Evolutionary conservation across 805 yeast species (phyloP), one percentile per base, ranked within the genome.

Genomic region (Hanseniaspora mollemarum): DNA sequence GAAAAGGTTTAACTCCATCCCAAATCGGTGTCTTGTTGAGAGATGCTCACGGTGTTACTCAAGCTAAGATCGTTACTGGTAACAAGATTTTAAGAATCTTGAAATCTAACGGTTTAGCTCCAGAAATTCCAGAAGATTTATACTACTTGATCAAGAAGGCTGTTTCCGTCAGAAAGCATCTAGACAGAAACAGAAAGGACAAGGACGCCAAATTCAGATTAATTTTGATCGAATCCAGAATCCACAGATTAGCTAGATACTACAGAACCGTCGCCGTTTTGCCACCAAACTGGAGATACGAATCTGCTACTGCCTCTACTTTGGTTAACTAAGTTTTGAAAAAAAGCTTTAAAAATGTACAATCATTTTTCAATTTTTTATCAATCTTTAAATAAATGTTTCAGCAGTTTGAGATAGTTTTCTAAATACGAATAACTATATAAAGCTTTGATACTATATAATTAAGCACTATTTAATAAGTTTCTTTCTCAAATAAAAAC

Each of bases 201-300:
- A 90, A 92, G 83, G 99, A 92, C 78, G 92, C 98, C 67, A 92
- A 92, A 80, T 92, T 92, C 95, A 87, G 99, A 83, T 87, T 92
- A 71, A 92, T 92, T 92, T 83, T 92, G 75, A 88, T 92, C 74
- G 99, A 92, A 80, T 90, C 97, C 62, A 88, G 99, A 87, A 92
- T 92, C 80, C 99, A 92, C 95, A 90, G 99, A 83, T 85, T 92
- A 72, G 95, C 98, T 66, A 86, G 99, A 80, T 92, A 92, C 94
- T 92, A 92, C 96, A 90, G 96, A 87, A 86, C 96, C 67, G 95
- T 87, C 67, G 79, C 95, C 70, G 97, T 92, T 68, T 83, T 92
- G 71, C 98, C 99, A 67, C 97, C 99, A 73, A 88, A 84, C 92
- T 92, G 99, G 99, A 92, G 92, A 80, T 92, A 85, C 94, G 99